Conservation (phyloP, 2,329 filamentous ascomycete species). For the Alternaria arbusti region DNA sequence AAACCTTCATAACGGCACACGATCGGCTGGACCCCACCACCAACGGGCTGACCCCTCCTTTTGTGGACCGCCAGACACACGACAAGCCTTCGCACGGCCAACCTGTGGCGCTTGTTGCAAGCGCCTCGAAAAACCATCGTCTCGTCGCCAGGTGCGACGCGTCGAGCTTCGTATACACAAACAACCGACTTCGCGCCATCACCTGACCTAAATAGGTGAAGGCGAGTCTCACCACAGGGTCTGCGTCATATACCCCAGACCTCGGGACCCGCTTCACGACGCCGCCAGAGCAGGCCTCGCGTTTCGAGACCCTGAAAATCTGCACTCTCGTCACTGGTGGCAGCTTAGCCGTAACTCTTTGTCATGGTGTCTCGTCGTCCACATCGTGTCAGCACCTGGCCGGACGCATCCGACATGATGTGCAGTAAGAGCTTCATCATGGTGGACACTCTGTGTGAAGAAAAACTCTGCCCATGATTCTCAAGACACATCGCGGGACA, state of each 20-base stretch:
- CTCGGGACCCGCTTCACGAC: constrained; percentile 34
- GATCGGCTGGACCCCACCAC: constrained; percentile 42
- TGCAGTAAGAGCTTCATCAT: constrained; percentile 6
- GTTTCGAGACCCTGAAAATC: constrained; percentile 42
- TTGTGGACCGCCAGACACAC: constrained; percentile 32
- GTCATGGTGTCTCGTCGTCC: constrained; percentile 10
- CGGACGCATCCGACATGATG: constrained; percentile 20
- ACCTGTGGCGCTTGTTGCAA: constrained; percentile 37
- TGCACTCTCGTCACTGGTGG: constrained; percentile 22
- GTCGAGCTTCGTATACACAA: constrained; percentile 42
- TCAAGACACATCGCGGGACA: constrained; percentile 1
- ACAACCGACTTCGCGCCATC: constrained; percentile 38
- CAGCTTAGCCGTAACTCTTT: constrained; percentile 24
- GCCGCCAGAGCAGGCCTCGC: constrained; percentile 29
- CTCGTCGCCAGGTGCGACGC: constrained; percentile 43
- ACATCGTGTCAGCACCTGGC: constrained; percentile 15
- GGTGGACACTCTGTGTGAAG: background rate
- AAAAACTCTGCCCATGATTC: constrained; percentile 4
- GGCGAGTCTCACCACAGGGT: constrained; percentile 12
- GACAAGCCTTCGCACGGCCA: constrained; percentile 19
- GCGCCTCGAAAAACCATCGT: constrained; percentile 28
- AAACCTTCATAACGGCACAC: constrained; percentile 37
- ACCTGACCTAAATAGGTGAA: constrained; percentile 34
- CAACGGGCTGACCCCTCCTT: constrained; percentile 42
- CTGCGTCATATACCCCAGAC: constrained; percentile 18